A percentile compares a stretch with the other conserved stretches of the same genome.
phyloP scores from a whole-genome alignment of 192 early-diverging fungal species.

The Dispira simplex region DNA sequence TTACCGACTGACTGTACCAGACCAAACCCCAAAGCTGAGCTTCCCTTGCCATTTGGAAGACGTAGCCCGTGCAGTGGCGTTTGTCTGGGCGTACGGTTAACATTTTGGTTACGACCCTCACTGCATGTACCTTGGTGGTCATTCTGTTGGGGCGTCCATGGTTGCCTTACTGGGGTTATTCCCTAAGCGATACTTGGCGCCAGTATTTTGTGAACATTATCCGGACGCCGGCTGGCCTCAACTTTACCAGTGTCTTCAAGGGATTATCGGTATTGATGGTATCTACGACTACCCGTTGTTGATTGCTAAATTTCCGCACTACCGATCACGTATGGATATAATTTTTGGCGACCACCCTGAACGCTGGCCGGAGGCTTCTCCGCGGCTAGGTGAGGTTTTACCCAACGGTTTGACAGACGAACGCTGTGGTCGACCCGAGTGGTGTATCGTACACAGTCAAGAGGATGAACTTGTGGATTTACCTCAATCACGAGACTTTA shows the following conservation, averaged over 20 bases:
- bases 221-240: conserved; percentile 13
- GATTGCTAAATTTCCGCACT: conserved; percentile 41
- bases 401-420: not conserved
- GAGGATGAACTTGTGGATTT: conserved; percentile 54
- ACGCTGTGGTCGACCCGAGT: conserved; percentile 18
- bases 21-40: conserved; percentile 14
- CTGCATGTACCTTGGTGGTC: conserved; percentile 44
- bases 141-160: conserved; percentile 69
- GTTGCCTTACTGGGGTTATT: conserved; percentile 38
- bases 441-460: conserved; percentile 46
- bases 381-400: conserved; percentile 12
- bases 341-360: conserved; percentile 35
- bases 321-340: conserved; percentile 51
- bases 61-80: conserved; percentile 34
- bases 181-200: conserved; percentile 18
- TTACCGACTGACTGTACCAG: conserved; percentile 42
- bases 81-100: conserved; percentile 16
- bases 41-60: conserved; percentile 64
- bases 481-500: conserved; percentile 23
- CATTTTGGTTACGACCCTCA: conserved; percentile 17
- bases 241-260: conserved; percentile 21
- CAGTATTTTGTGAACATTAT: conserved; percentile 6
- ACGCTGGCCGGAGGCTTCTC: conserved; percentile 22
- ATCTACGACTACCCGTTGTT: conserved; percentile 68
- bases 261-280: conserved; percentile 63